phyloP scores from a whole-genome alignment of 139 green algal genomes.

The Limnomonas spitsbergensis region DNA sequence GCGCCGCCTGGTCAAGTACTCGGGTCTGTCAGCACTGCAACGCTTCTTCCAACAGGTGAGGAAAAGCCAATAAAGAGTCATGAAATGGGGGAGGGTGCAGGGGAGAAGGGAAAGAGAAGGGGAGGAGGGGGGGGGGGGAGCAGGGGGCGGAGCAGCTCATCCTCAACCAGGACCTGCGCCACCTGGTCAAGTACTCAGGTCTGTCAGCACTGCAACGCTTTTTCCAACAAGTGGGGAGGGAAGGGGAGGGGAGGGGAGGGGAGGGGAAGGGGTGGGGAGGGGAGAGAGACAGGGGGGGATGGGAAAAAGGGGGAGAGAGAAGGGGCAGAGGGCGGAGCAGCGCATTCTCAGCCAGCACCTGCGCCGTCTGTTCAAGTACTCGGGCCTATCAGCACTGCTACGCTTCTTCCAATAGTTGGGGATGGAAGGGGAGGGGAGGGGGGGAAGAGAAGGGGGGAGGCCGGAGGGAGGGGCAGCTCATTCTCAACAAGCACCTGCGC shows the following conservation, averaged over 20 bases:
- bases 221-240: conserved; percentile 76
- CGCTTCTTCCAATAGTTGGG: conserved; percentile 76
- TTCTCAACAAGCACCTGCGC: conserved; percentile 88
- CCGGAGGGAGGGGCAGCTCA: conserved; percentile 65
- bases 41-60: conserved; percentile 78
- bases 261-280: not conserved
- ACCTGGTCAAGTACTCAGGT: conserved; percentile 76
- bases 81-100: too few relatives aligned
- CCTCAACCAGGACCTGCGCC: conserved; percentile 85
- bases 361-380: conserved; percentile 75
- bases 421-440: too few relatives aligned
- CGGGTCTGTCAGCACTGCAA: conserved; percentile 77
- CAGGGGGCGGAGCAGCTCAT: conserved; percentile 72
- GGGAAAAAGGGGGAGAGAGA: not conserved
- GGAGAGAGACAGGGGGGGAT: not conserved
- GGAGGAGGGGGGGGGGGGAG: not conserved
- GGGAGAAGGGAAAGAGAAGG: too few relatives aligned
- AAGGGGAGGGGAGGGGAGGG: too few relatives aligned
- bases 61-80: too few relatives aligned
- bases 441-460: too few relatives aligned
- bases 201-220: conserved; percentile 83
- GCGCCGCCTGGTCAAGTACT: conserved; percentile 74
- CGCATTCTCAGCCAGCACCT: conserved; percentile 90
- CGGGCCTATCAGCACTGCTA: conserved; percentile 76
- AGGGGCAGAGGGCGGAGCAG: conserved; percentile 53